Percentiles rank a stretch among this genome's conserved stretches.
These are phyloP conservation scores for Parasitella parasitica DNA, from an alignment of 371 early-diverging fungal species.

Conservation along the genomic window DNA sequence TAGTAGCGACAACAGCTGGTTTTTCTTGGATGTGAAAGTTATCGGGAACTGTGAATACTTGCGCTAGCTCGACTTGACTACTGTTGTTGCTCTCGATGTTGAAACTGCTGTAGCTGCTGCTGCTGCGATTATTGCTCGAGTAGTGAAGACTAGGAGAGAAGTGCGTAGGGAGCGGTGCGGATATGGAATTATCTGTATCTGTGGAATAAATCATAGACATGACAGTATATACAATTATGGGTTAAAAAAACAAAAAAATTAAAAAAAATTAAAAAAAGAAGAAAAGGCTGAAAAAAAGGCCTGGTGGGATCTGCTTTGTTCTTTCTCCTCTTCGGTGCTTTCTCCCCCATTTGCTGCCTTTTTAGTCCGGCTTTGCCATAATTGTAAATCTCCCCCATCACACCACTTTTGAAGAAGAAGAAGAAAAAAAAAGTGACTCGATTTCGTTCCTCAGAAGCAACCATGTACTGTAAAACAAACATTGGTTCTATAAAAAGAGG, in stretches of 20 bases:
- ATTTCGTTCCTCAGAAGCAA: not conserved
- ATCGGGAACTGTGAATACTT: conserved; percentile 37
- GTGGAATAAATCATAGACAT: conserved; percentile 17
- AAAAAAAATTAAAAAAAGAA: not conserved
- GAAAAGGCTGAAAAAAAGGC: not conserved
- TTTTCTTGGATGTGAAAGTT: conserved; percentile 29
- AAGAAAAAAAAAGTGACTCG: not conserved
- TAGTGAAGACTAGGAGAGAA: conserved; percentile 13
- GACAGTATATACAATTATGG: not conserved
- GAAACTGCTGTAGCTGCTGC: conserved; percentile 2
- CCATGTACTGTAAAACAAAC: too few relatives aligned
- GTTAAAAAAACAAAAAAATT: not conserved
- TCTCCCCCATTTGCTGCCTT: too few relatives aligned
- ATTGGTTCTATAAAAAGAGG: too few relatives aligned
- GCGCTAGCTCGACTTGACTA: conserved; percentile 2
- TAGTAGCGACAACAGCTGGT: conserved; percentile 3
- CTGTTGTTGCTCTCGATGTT: not conserved
- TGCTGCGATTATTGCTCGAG: not conserved
- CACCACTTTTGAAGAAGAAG: not conserved
- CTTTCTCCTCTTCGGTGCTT: not conserved
- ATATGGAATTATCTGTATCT: conserved; percentile 18
- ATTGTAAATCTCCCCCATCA: not conserved
- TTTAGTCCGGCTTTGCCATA: not conserved
- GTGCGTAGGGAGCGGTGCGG: conserved; percentile 23
- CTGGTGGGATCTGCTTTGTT: not conserved